Percentiles rank a stretch among this genome's conserved stretches.
These are phyloP conservation scores for Triticum aestivum DNA, from an alignment of 176 grass and related monocot species.

Conservation along the genomic window IWGSC_CS_RefSeq_v2.1 NC_057798.1:28312703-28313202, in stretches of 20 bases:
- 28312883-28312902: constrained; percentile 12
- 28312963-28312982: background rate
- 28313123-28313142: background rate
- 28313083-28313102: background rate
- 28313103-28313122: background rate
- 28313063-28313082: background rate
- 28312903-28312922: constrained; percentile 72
- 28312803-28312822: constrained; percentile 36
- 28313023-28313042: background rate
- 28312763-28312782: background rate
- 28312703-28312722: background rate
- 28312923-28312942: background rate
- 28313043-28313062: background rate
- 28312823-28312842: background rate
- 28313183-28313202: background rate
- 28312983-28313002: background rate
- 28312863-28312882: background rate
- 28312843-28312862: background rate
- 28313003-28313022: background rate
- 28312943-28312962: background rate
- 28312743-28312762: background rate
- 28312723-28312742: background rate
- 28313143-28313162: background rate
- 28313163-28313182: background rate
- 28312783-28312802: constrained; percentile 63